phyloP scores from a whole-genome alignment of 2,329 filamentous ascomycete genomes.

The Aspergillus carbonarius region DNA sequence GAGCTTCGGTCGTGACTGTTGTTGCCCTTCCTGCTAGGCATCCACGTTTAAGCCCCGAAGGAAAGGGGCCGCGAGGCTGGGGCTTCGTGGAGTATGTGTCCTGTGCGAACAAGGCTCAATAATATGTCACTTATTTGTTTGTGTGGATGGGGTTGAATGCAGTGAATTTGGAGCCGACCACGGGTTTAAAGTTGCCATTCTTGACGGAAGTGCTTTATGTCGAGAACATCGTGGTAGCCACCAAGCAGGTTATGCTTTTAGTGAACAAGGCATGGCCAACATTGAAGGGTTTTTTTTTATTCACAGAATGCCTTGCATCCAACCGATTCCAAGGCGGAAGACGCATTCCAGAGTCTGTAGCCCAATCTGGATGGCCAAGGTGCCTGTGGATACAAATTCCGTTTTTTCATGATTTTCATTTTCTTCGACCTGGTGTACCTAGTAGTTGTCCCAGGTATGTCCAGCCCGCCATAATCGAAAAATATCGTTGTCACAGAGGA shows the following conservation, averaged over 20 bases:
- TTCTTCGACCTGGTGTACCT: too few relatives aligned
- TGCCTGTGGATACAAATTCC: too few relatives aligned
- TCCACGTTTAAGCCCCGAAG: neutral
- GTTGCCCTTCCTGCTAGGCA: neutral
- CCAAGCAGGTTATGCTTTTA: neutral
- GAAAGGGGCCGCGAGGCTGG: neutral
- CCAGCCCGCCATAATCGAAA: too few relatives aligned
- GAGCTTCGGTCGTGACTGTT: neutral
- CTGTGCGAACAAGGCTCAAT: neutral
- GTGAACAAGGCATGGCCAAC: neutral
- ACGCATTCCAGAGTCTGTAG: neutral
- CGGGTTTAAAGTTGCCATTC: neutral
- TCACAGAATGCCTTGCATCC: neutral
- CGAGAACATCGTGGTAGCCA: neutral
- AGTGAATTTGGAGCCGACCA: neutral
- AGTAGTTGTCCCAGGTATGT: too few relatives aligned
- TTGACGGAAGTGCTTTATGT: neutral
- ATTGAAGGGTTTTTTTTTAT: neutral
- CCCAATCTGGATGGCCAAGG: neutral
- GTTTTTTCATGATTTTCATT: too few relatives aligned
- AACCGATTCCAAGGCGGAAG: neutral
- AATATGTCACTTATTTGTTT: neutral
- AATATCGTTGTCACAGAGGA: too few relatives aligned
- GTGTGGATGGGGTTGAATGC: neutral
- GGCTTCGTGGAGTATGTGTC: neutral